Conservation (phyloP, 2,329 filamentous ascomycete genomes). For the Pseudogymnoascus pannorum region DNA sequence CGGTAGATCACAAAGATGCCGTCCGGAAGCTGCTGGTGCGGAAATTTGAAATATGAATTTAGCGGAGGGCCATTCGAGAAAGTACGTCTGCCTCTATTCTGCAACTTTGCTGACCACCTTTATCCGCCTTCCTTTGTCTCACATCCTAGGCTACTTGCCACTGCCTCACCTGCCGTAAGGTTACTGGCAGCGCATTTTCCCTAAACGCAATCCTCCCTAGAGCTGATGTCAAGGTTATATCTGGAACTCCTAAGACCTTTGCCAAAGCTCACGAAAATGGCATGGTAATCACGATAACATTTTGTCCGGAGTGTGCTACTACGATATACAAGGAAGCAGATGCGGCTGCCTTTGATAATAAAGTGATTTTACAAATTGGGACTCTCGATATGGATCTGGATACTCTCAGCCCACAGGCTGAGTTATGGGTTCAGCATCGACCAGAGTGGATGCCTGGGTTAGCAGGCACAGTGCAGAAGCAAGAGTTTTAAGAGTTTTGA, state of each 20-base stretch:
- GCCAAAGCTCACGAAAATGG: slow-evolving; percentile 11
- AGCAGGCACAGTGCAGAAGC: slow-evolving; percentile 9
- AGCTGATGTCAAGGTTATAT: slow-evolving; percentile 4
- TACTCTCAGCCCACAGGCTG: slow-evolving; percentile 5
- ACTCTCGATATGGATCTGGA: slow-evolving; percentile 11
- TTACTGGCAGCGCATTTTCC: slow-evolving; percentile 12
- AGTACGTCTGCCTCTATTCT: slow-evolving; percentile 1
- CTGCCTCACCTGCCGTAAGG: slow-evolving; percentile 16
- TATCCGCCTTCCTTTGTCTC: not conserved
- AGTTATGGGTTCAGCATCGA: slow-evolving; percentile 15
- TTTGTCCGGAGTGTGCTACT: slow-evolving; percentile 14
- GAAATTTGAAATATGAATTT: slow-evolving; percentile 13
- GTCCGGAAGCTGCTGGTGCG: slow-evolving; percentile 14
- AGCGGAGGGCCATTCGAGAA: slow-evolving; percentile 11
- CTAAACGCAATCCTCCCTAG: slow-evolving; percentile 13
- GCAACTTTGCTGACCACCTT: not conserved
- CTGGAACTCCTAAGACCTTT: slow-evolving; percentile 11
- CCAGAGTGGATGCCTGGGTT: slow-evolving; percentile 10
- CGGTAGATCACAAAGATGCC: not conserved
- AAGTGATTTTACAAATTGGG: slow-evolving; percentile 14
- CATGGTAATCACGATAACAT: slow-evolving; percentile 12
- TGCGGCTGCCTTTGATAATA: slow-evolving; percentile 10
- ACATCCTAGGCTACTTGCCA: slow-evolving; percentile 14
- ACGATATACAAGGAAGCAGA: slow-evolving; percentile 14
- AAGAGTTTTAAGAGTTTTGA: no score